Evolutionary conservation across 2,329 filamentous ascomycete species (phyloP), one percentile per base, ranked within the genome.

Genomic region (Paramyrothecium sp.): DNA sequence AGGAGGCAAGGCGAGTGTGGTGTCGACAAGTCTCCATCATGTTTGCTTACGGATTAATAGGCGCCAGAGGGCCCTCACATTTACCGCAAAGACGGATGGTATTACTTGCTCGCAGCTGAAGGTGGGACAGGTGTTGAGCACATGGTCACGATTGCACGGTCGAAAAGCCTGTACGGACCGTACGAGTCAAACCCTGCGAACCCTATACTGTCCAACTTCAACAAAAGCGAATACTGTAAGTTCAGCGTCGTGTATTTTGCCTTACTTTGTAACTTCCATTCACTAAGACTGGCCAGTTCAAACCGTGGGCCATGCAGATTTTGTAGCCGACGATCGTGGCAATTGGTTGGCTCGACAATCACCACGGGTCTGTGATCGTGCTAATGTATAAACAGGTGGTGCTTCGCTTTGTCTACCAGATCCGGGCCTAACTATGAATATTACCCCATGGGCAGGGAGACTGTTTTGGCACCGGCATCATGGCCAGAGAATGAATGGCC

Each of bases 361-460:
- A 5, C 26, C 10, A 30, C 5, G 4, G 10, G 4, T 30, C 26
- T 30, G 26, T 30, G 5, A 30, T 4, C 5, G 4, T 5, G 26
- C 26, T 30, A 30, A 30, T 5, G 2, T 22, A 20, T 7, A 7
- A n/a, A 8, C 20, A 50, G 47, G 47, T 50, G 47, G 47, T 50
- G 47, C 19, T 50, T 50, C 23, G 47, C 47, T 2, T 19, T 50
- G 7, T 50, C 47, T 20, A 50, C 47, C 17, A 19, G 47, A 5
- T 50, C 47, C 7, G 47, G 47, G 7, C 47, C 47, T 8, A 67
- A 67, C 17, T 79, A 68, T 58, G 60, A 64, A 22, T 67, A 70
- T 21, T 82, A 78, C 60, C 78, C 80, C 0, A 81, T 84, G 81
- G 81, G 81, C 1, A 71, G 82, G 11, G 82, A 86, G 64, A 76